Conservation (phyloP, 2,329 filamentous ascomycete genomes). For the Ophiostoma novo-ulmi region DNA sequence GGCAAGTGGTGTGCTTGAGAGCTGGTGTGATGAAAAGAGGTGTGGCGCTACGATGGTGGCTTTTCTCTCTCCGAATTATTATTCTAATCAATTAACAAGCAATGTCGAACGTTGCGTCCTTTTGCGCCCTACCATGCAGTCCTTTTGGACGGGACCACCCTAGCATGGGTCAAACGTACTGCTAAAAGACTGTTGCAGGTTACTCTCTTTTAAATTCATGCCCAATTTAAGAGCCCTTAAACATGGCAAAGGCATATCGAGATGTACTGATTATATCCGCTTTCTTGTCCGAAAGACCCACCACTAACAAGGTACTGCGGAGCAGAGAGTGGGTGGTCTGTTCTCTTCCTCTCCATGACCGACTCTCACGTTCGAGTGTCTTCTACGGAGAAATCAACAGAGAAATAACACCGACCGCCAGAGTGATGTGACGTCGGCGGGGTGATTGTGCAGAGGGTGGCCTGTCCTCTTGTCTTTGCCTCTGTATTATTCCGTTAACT, state of each 20-base stretch:
- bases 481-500: not conserved
- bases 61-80: not conserved
- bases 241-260: not conserved
- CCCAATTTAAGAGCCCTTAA: not conserved
- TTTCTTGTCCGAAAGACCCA: not conserved
- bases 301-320: not conserved
- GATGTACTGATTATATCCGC: constrained; percentile 4
- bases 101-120: not conserved
- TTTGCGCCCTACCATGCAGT: constrained; percentile 1
- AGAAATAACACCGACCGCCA: not conserved
- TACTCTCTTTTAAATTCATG: not conserved
- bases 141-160: constrained; percentile 9
- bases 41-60: constrained; percentile 1
- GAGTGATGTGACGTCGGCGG: constrained; percentile 6
- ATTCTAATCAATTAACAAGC: not conserved
- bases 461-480: not conserved
- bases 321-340: not conserved
- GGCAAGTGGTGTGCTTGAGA: not conserved
- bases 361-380: not conserved
- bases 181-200: not conserved
- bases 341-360: not conserved
- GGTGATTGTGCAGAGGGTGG: not conserved
- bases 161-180: not conserved
- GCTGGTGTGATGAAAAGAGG: not conserved
- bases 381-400: constrained; percentile 4